A percentile compares a stretch with the other conserved stretches of the same genome.
Evolutionary conservation across 2,329 filamentous ascomycete species (phyloP).

Genomic region (Pezicula rhizophila): DNA sequence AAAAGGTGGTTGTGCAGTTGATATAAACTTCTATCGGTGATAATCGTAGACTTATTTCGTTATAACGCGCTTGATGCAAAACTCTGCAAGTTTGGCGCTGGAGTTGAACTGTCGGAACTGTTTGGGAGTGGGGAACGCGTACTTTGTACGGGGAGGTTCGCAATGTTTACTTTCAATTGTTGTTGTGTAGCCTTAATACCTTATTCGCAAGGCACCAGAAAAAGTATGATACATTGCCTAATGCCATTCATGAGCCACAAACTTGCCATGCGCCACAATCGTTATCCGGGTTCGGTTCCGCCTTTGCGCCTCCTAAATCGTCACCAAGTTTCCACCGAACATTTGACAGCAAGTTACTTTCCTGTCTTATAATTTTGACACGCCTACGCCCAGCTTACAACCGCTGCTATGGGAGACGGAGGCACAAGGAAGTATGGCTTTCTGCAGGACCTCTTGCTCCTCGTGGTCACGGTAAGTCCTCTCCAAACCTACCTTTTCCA

Average conservation of each 20-base stretch:
- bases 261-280: not conserved
- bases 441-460: slow-evolving; percentile 30
- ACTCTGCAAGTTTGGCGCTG: not conserved
- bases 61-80: no score
- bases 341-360: no score
- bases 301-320: no score
- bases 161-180: not conserved
- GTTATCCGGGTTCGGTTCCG: not conserved
- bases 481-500: no score
- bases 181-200: not conserved
- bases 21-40: no score
- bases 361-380: no score
- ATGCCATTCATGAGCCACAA: not conserved
- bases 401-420: slow-evolving; percentile 23
- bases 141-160: no score
- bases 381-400: not conserved
- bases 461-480: slow-evolving; percentile 29
- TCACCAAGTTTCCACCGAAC: no score
- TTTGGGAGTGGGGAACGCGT: no score
- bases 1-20: no score
- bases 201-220: not conserved
- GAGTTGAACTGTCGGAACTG: not conserved
- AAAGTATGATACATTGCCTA: not conserved
- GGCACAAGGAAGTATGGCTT: slow-evolving; percentile 27
- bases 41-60: no score